Evolutionary conservation across 2,329 filamentous ascomycete species (phyloP).

Genomic region (Fusarium humuli): DNA sequence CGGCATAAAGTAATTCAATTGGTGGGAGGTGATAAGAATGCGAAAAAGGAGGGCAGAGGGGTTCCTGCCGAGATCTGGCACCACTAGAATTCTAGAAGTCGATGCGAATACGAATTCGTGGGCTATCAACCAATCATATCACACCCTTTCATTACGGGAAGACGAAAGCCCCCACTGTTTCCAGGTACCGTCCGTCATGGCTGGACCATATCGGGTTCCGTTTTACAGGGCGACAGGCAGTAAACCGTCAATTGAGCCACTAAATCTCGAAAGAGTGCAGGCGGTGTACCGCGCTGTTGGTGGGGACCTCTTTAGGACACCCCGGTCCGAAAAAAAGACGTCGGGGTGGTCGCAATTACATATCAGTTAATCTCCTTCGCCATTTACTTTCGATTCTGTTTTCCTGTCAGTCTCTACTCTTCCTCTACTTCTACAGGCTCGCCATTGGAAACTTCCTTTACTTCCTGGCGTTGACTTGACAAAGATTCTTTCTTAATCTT

Average conservation of each 20-base stretch:
- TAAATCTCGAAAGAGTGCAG: conserved; percentile 30
- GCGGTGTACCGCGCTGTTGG: conserved; percentile 33
- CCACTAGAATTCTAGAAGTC: conserved; percentile 10
- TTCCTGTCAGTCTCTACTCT: conserved; percentile 31
- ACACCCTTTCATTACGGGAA: conserved; percentile 1
- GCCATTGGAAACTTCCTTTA: conserved; percentile 26
- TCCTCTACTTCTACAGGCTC: conserved; percentile 24
- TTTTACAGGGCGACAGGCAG: conserved; percentile 20
- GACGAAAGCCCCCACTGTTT: conserved; percentile 11
- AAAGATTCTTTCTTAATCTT: not conserved
- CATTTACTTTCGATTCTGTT: conserved; percentile 30
- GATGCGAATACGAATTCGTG: conserved; percentile 44
- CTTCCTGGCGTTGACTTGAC: conserved; percentile 25
- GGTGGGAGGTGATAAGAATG: conserved; percentile 37
- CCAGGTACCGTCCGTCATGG: conserved; percentile 29
- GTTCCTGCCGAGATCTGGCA: conserved; percentile 32
- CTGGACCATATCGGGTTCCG: conserved; percentile 10
- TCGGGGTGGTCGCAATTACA: conserved; percentile 47
- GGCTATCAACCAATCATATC: conserved; percentile 22
- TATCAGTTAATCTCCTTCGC: conserved; percentile 50
- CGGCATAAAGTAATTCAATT: conserved; percentile 3
- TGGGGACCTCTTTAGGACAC: conserved; percentile 28
- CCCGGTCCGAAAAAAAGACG: conserved; percentile 43
- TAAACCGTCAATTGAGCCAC: conserved; percentile 16
- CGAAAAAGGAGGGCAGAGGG: conserved; percentile 36